A percentile compares a stretch with the other conserved stretches of the same genome.
Conservation (phyloP, 2,329 filamentous ascomycete species). For the Hypoxylon sp. region DNA sequence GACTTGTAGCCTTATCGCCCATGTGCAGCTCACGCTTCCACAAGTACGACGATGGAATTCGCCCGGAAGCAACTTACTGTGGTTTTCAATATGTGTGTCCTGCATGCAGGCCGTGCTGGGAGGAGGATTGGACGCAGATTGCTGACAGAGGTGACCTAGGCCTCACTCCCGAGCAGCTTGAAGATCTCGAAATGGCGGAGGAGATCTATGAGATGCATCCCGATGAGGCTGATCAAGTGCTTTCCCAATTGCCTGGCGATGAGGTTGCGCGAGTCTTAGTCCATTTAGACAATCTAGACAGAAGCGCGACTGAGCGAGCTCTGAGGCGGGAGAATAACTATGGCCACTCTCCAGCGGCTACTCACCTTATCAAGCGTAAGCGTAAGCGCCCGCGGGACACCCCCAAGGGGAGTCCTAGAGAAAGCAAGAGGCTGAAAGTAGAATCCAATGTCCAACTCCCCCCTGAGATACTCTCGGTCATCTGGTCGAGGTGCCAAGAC, state of each 20-base stretch:
- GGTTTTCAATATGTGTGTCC: slow-evolving; percentile 15
- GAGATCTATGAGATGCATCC: too few species aligned
- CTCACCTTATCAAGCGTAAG: slow-evolving; percentile 2
- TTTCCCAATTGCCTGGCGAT: too few species aligned
- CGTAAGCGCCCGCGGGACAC: not conserved
- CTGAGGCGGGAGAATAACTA: slow-evolving; percentile 5
- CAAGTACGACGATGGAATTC: not conserved
- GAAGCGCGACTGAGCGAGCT: slow-evolving; percentile 1
- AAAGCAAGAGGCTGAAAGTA: not conserved
- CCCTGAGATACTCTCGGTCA: slow-evolving; percentile 16
- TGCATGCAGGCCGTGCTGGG: slow-evolving; percentile 9
- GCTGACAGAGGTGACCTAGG: slow-evolving; percentile 2
- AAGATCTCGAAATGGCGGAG: too few species aligned
- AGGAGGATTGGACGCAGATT: not conserved
- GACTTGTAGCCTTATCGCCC: too few species aligned
- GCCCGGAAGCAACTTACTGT: not conserved
- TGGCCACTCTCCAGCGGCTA: not conserved
- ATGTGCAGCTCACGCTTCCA: slow-evolving; percentile 1
- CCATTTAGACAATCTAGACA: too few species aligned
- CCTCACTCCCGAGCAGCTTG: not conserved
- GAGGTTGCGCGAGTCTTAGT: too few species aligned
- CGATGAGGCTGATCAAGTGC: too few species aligned
- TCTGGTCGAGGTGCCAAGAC: slow-evolving; percentile 16
- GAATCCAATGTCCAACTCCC: not conserved
- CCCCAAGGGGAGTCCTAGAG: too few species aligned